These are phyloP conservation scores for Hordeum vulgare DNA, from an alignment of 176 grass and related monocot species.

Conservation along the genomic window MorexV3_pseudomolecules_assembly NC_058522.1:367185305-367185804, in stretches of 20 bases:
- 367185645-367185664: background rate
- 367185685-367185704: background rate
- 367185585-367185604: background rate
- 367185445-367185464: background rate
- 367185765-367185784: background rate
- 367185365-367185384: background rate
- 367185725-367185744: background rate
- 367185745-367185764: background rate
- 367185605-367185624: background rate
- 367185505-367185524: constrained; percentile 3
- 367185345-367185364: background rate
- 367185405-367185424: background rate
- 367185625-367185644: constrained; percentile 20
- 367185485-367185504: background rate
- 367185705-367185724: background rate
- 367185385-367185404: background rate
- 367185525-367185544: background rate
- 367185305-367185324: constrained; percentile 4
- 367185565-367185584: background rate
- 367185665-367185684: background rate
- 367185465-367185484: constrained; percentile 18
- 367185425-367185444: background rate
- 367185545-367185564: background rate
- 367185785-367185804: background rate
- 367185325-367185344: background rate